phyloP scores from a whole-genome alignment of 495 filamentous ascomycete genomes.

The Penicillium egyptiacum region DNA sequence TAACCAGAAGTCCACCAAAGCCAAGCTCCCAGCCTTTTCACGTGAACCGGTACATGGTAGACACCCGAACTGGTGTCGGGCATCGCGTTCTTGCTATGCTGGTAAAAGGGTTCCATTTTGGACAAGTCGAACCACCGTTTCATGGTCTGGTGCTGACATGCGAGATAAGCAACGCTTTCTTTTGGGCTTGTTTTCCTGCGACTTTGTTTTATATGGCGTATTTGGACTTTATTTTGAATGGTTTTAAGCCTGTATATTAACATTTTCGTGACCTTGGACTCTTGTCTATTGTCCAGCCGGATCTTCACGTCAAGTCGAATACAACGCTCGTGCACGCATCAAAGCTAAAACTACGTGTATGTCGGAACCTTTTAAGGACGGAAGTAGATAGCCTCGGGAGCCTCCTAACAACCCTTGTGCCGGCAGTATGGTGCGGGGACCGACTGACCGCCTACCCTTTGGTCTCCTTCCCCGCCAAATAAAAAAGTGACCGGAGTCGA shows the following conservation, averaged over 20 bases:
- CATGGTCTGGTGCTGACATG: not conserved
- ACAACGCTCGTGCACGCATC: not conserved
- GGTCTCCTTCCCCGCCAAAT: constrained; percentile 32
- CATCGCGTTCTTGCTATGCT: not conserved
- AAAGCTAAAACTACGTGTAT: not conserved
- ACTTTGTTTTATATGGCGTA: not conserved
- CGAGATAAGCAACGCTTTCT: not conserved
- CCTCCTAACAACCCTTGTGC: not conserved
- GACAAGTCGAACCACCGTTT: not conserved
- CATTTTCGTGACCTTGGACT: not conserved
- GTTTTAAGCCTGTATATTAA: not conserved
- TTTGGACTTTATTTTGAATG: not conserved
- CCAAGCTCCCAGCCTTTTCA: not conserved
- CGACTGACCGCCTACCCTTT: constrained; percentile 29
- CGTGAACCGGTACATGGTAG: no score
- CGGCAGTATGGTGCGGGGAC: constrained; percentile 11
- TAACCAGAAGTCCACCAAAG: not conserved
- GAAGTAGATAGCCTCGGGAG: not conserved
- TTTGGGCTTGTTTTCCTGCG: not conserved
- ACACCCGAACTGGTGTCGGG: not conserved
- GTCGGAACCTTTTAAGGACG: not conserved
- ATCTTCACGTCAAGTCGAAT: not conserved
- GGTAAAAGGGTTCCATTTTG: not conserved
- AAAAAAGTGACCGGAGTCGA: constrained; percentile 16
- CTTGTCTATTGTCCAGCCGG: not conserved